phyloP scores from a whole-genome alignment of 371 early-diverging fungal species.

The Rhizopus stolonifer region DNA sequence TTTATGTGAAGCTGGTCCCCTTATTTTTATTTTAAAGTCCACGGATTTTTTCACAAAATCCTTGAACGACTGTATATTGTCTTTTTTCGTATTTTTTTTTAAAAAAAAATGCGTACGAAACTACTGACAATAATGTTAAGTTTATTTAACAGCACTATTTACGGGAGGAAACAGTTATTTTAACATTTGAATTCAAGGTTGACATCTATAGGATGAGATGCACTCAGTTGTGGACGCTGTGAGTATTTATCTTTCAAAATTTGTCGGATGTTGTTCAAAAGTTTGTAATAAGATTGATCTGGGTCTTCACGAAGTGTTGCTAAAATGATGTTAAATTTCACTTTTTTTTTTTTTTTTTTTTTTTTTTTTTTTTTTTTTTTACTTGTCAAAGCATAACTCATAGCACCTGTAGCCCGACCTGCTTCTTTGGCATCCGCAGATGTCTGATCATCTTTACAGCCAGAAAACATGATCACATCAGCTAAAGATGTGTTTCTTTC shows the following conservation, averaged over 20 bases:
- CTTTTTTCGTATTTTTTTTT: too few relatives aligned
- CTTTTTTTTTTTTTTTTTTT: too few relatives aligned
- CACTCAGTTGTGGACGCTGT: constrained; percentile 83
- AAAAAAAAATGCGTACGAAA: too few relatives aligned
- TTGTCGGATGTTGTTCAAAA: constrained; percentile 73
- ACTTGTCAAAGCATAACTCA: constrained; percentile 80
- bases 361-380: constrained; percentile 9
- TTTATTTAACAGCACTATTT: too few relatives aligned
- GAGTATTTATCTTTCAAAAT: constrained; percentile 70
- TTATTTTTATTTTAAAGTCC: too few relatives aligned
- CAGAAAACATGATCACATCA: constrained; percentile 87
- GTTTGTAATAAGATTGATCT: constrained; percentile 69
- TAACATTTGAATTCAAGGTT: constrained; percentile 56
- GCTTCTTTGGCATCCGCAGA: constrained; percentile 78
- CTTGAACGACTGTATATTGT: too few relatives aligned
- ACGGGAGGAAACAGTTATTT: too few relatives aligned
- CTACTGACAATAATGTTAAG: too few relatives aligned
- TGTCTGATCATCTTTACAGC: constrained; percentile 91
- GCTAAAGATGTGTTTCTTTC: constrained; percentile 58
- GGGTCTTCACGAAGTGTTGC: constrained; percentile 60
- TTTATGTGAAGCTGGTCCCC: too few relatives aligned
- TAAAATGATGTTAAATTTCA: too few relatives aligned
- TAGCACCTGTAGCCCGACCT: constrained; percentile 69
- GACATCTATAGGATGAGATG: constrained; percentile 79
- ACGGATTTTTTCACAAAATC: too few relatives aligned